Evolutionary conservation across 331 rosid genomes (phyloP).

Genomic region (Cydonia oblonga): DNA sequence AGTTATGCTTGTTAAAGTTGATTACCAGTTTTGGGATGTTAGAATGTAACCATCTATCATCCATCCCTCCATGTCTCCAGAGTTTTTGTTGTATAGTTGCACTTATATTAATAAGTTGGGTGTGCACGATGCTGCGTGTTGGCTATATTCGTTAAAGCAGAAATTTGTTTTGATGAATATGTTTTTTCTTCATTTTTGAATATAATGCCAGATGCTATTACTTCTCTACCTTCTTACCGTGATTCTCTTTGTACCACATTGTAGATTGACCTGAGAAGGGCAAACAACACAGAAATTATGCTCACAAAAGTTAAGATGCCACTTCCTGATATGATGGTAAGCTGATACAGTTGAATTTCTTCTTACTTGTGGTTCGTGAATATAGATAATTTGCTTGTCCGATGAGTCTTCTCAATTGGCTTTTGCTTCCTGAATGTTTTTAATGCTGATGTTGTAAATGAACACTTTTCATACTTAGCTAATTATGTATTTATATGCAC

Average conservation of each 20-base stretch:
- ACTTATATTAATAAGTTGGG: neutral
- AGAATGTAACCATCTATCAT: neutral
- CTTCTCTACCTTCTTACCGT: slow-evolving; percentile 10
- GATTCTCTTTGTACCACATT: slow-evolving; percentile 4
- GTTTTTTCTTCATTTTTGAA: neutral
- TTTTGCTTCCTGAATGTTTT: neutral
- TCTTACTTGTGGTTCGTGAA: neutral
- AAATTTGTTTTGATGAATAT: slow-evolving; percentile 7
- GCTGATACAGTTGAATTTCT: slow-evolving; percentile 5
- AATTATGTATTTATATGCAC: slow-evolving; percentile 14
- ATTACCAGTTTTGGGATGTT: neutral
- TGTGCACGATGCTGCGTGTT: neutral
- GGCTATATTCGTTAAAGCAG: slow-evolving; percentile 3
- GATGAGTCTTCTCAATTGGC: neutral
- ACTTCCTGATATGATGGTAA: slow-evolving; percentile 98
- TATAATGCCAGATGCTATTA: slow-evolving; percentile 10
- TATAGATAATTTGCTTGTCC: neutral
- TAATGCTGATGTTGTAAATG: slow-evolving; percentile 1
- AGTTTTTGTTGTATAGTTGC: neutral
- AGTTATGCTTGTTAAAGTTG: slow-evolving; percentile 1
- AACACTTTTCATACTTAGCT: slow-evolving; percentile 2
- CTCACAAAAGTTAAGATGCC: slow-evolving; percentile 99
- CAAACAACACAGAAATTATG: slow-evolving; percentile 97
- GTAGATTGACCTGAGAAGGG: slow-evolving; percentile 95
- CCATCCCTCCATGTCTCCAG: neutral